Evolutionary conservation across 2,329 filamentous ascomycete genomes (phyloP), one percentile per base, ranked within the genome.

Genomic region (Cyphellophora attinorum): DNA sequence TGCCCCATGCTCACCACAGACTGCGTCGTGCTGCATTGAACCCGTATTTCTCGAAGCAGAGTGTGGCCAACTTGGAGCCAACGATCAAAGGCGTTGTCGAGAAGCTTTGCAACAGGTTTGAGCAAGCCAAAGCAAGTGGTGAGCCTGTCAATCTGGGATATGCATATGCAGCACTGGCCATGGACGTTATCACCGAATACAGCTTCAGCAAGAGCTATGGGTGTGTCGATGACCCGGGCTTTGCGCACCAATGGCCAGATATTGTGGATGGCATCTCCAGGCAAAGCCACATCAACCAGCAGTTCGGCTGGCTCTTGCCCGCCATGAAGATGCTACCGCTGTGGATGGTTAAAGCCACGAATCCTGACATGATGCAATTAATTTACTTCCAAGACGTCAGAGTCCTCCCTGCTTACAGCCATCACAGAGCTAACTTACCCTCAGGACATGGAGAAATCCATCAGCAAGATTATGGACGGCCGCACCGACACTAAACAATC

Each of bases 21-120:
- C 41, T 54, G 8, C 42, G 51, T 3, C 49, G 57, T 5, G 48
- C 51, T 19, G 46, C 53, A 10, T 53, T 59, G 47, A 57, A 51
- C 34, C 53, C 54, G 5, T 59, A 52, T 47, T 60, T 59, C 44
- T 55, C 55, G 11, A 28, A 33, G 13, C 38, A 39, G 11, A 39
- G 38, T 21, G 37, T 46, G 25, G 15, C 12, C 16, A 16, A 19
- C 8, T 17, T 25, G 3, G 19, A 14, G 21, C 27, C 11, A 14
- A 23, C 31, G 29, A 21, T 31, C 12, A 34, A 25, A 15, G 33
- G 38, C 3, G 32, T 34, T 27, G 37, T 46, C 12, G 45, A 48
- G 29, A 42, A 47, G 34, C 35, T 48, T 18, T 47, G 46, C 30
- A 32, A 25, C 5, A 41, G 46, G 4, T 35, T 48, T 5, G 31